These are phyloP conservation scores for Trichoderma afroharzianum DNA, from an alignment of 2,329 filamentous ascomycete genomes.

Conservation along the genomic window DNA sequence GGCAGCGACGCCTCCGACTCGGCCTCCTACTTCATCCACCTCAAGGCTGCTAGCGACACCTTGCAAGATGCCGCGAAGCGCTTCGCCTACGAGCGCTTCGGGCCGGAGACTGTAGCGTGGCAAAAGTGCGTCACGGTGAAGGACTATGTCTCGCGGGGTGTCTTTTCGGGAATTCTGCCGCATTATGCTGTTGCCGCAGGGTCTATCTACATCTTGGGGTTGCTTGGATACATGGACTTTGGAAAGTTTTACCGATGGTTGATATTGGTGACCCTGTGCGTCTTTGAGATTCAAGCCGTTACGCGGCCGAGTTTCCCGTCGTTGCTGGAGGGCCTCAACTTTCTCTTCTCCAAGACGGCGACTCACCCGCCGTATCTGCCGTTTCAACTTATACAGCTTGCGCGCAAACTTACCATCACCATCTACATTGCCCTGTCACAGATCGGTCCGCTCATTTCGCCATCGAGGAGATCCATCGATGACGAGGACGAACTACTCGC, in stretches of 20 bases:
- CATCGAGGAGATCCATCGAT: slow-evolving; percentile 29
- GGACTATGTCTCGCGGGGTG: slow-evolving; percentile 69
- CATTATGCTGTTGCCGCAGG: slow-evolving; percentile 59
- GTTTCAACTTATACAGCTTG: slow-evolving; percentile 76
- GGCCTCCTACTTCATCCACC: slow-evolving; percentile 65
- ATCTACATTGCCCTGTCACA: slow-evolving; percentile 81
- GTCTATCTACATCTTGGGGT: slow-evolving; percentile 57
- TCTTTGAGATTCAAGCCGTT: slow-evolving; percentile 55
- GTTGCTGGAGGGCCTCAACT: slow-evolving; percentile 46
- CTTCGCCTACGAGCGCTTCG: slow-evolving; percentile 89
- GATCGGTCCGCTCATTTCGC: slow-evolving; percentile 63
- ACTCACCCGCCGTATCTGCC: slow-evolving; percentile 66
- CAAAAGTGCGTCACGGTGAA: slow-evolving; percentile 61
- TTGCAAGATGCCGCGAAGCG: slow-evolving; percentile 71
- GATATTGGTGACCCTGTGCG: slow-evolving; percentile 48
- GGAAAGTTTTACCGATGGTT: slow-evolving; percentile 66
- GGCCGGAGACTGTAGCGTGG: slow-evolving; percentile 67
- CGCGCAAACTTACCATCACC: slow-evolving; percentile 72
- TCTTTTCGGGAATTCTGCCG: slow-evolving; percentile 52
- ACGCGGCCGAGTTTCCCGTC: slow-evolving; percentile 52
- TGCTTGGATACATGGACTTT: slow-evolving; percentile 65
- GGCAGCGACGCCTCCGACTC: slow-evolving; percentile 32
- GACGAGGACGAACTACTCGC: slow-evolving; percentile 49
- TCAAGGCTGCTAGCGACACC: slow-evolving; percentile 80
- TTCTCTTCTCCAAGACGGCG: slow-evolving; percentile 36